These are phyloP conservation scores for Mycena haematopus DNA, from an alignment of 768 basidiomycete species.

Conservation along the genomic window DNA sequence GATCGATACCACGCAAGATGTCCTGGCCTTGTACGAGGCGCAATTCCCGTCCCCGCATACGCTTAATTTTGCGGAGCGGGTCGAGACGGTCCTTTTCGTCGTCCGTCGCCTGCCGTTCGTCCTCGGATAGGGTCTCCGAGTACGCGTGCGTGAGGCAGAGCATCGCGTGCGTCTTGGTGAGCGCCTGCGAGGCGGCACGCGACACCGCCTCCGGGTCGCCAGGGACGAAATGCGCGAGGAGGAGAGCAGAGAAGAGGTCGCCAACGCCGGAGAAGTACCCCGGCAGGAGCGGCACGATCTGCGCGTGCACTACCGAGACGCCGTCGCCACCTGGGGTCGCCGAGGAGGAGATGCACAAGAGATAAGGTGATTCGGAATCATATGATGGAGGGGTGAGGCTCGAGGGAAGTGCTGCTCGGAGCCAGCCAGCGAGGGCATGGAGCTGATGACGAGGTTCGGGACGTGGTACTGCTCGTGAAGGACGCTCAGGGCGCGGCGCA, in stretches of 20 bases:
- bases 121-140: conserved; percentile 61
- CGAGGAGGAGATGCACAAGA: conserved; percentile 85
- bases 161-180: conserved; percentile 79
- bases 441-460: conserved; percentile 90
- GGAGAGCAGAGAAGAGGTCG: conserved; percentile 93
- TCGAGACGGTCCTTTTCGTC: conserved; percentile 75
- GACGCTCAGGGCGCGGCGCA: conserved; percentile 69
- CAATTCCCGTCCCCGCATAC: conserved; percentile 89
- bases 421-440: conserved; percentile 77
- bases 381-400: conserved; percentile 25
- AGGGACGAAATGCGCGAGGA: conserved; percentile 77
- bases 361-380: conserved; percentile 48
- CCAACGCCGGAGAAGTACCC: conserved; percentile 98
- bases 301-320: conserved; percentile 63
- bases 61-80: conserved; percentile 65
- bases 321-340: conserved; percentile 31
- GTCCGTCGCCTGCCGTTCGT: conserved; percentile 69
- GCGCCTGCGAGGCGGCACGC: conserved; percentile 67
- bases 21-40: conserved; percentile 81
- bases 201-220: conserved; percentile 45
- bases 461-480: conserved; percentile 82
- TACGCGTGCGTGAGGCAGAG: conserved; percentile 65
- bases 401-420: conserved; percentile 61
- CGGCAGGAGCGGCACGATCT: conserved; percentile 76
- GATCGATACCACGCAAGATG: conserved; percentile 58